Percentiles rank a stretch among this genome's conserved stretches.
phyloP scores from a whole-genome alignment of 1,139 yeast species.

The Magnusiomyces tetraspermus region DNA sequence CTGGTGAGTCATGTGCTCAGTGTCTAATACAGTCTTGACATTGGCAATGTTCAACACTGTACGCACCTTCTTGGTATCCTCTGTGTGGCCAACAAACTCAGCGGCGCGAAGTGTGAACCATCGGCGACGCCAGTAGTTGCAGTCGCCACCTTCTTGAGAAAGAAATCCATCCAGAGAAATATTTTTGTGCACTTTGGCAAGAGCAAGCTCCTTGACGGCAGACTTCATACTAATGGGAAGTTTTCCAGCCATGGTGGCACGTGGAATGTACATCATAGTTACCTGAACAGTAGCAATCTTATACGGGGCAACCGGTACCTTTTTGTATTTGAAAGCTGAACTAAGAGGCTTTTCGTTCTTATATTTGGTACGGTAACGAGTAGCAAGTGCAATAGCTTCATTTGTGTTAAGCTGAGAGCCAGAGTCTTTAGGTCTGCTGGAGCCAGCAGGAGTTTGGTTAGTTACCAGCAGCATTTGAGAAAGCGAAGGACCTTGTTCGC shows the following conservation, averaged over 20 bases:
- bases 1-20: slow-evolving; percentile 8
- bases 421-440: neutral
- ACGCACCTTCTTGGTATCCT: slow-evolving; percentile 50
- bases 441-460: neutral
- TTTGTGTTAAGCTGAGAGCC: neutral
- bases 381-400: neutral
- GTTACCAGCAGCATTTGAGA: neutral
- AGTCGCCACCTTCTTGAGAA: slow-evolving; percentile 76
- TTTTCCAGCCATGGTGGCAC: slow-evolving; percentile 40
- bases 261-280: slow-evolving; percentile 63
- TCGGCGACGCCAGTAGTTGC: slow-evolving; percentile 55
- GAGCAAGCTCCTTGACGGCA: slow-evolving; percentile 23
- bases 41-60: slow-evolving; percentile 49
- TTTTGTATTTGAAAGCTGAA: slow-evolving; percentile 7
- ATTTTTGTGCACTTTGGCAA: slow-evolving; percentile 19
- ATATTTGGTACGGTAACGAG: neutral
- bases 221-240: slow-evolving; percentile 39
- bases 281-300: slow-evolving; percentile 59
- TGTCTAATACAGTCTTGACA: slow-evolving; percentile 8
- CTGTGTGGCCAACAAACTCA: slow-evolving; percentile 56
- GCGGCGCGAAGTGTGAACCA: slow-evolving; percentile 53
- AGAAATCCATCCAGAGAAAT: slow-evolving; percentile 42
- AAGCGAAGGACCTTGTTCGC: neutral
- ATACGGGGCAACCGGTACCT: slow-evolving; percentile 39
- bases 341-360: neutral